Percentiles rank a stretch among this genome's conserved stretches.
These are phyloP conservation scores for Pseudogymnoascus sp. DNA, from an alignment of 2,329 filamentous ascomycete species.

Conservation along the genomic window DNA sequence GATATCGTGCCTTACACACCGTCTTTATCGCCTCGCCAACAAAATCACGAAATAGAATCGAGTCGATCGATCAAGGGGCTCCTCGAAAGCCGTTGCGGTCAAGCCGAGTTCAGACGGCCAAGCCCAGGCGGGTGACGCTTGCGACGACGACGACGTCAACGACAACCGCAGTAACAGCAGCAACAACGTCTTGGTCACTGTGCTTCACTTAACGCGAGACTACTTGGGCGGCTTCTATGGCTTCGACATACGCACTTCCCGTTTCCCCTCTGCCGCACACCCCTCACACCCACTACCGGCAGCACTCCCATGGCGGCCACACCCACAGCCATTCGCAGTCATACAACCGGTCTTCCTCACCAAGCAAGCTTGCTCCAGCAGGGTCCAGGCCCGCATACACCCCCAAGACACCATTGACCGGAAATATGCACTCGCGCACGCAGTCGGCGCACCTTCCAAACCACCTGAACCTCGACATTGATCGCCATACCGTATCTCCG, in stretches of 20 bases:
- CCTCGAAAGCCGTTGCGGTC: neutral
- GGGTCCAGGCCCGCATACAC: neutral
- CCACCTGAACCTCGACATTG: neutral
- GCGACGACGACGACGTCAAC: constrained; percentile 32
- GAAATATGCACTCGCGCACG: constrained; percentile 3
- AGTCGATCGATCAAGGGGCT: neutral
- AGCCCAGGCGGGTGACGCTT: constrained; percentile 3
- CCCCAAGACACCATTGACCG: neutral
- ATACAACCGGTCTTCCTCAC: constrained; percentile 17
- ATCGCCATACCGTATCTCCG: neutral
- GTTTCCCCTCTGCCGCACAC: constrained; percentile 26
- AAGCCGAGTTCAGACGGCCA: constrained; percentile 1
- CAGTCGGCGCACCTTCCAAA: constrained; percentile 3
- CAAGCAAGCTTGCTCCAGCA: constrained; percentile 9
- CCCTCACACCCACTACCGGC: constrained; percentile 13
- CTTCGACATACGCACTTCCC: constrained; percentile 28
- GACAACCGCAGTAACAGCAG: constrained; percentile 24
- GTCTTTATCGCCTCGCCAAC: neutral
- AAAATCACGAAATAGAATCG: neutral
- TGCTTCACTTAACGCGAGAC: neutral
- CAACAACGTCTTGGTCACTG: neutral
- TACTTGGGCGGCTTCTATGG: constrained; percentile 18
- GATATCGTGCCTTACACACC: neutral
- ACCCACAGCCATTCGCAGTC: constrained; percentile 13
- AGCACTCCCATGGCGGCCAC: constrained; percentile 14